Percentiles rank a stretch among this genome's conserved stretches.
phyloP scores from a whole-genome alignment of 2,329 filamentous ascomycete genomes.

The Fusarium verticillioides region DNA sequence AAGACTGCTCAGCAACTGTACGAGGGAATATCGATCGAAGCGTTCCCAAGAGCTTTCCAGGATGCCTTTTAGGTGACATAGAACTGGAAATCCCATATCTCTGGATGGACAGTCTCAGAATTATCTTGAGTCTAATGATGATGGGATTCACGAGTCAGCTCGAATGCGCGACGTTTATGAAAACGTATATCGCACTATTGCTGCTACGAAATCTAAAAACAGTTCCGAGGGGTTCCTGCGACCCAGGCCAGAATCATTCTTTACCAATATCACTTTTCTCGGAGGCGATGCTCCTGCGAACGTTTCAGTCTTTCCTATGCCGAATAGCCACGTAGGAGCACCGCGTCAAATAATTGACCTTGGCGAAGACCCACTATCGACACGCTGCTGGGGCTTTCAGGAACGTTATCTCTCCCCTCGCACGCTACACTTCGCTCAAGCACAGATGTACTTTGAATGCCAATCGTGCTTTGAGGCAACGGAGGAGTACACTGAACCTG shows the following conservation, averaged over 20 bases:
- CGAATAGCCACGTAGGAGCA: neutral
- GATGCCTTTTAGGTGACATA: neutral
- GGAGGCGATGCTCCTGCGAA: fast-evolving
- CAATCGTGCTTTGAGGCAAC: neutral
- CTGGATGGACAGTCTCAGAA: neutral
- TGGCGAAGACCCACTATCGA: neutral
- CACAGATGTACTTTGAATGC: neutral
- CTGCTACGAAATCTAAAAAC: neutral
- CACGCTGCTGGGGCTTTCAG: neutral
- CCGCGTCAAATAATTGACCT: fast-evolving
- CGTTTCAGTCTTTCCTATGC: neutral
- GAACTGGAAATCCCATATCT: fast-evolving
- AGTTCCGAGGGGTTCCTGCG: neutral
- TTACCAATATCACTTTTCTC: fast-evolving
- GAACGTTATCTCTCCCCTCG: neutral
- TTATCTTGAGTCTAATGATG: neutral
- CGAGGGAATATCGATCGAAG: fast-evolving
- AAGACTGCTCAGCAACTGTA: fast-evolving
- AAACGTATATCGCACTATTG: neutral
- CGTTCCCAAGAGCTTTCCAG: neutral
- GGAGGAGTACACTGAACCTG: neutral
- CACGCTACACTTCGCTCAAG: neutral
- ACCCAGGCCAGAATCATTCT: fast-evolving
- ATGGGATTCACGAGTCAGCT: neutral
- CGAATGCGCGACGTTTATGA: neutral